phyloP scores from a whole-genome alignment of 306 rosid genomes.

The Medicago arabica region DNA sequence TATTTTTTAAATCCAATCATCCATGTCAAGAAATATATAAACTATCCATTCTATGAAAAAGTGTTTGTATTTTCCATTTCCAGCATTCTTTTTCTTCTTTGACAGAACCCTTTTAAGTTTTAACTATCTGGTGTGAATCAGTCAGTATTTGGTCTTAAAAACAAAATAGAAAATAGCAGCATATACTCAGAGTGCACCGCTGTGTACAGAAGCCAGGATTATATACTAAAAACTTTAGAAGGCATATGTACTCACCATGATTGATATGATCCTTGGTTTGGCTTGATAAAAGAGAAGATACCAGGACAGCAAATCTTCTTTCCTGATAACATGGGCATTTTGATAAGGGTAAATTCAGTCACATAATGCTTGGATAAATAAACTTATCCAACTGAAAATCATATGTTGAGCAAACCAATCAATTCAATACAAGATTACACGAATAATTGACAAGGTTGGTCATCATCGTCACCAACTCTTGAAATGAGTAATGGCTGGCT shows the following conservation, averaged over 20 bases:
- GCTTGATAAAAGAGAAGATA: constrained; percentile 91
- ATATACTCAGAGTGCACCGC: constrained; percentile 8
- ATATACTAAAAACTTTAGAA: constrained; percentile 23
- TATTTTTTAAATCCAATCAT: not conserved
- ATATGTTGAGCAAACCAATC: constrained; percentile 20
- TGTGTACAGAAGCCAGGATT: constrained; percentile 1
- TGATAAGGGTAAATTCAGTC: constrained; percentile 26
- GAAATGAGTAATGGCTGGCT: constrained; percentile 24
- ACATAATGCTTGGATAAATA: constrained; percentile 12
- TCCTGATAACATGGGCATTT: constrained; percentile 57
- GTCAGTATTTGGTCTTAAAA: not conserved
- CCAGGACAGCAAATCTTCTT: constrained; percentile 94
- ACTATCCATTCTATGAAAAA: not conserved
- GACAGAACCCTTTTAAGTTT: not conserved
- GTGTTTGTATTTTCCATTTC: constrained; percentile 1
- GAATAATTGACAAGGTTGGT: not conserved
- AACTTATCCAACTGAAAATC: not conserved
- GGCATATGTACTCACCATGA: constrained; percentile 69
- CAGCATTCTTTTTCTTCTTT: constrained; percentile 28
- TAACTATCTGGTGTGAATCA: not conserved
- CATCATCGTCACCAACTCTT: constrained; percentile 12
- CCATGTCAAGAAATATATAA: constrained; percentile 19
- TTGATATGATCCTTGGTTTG: constrained; percentile 94
- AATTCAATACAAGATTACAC: constrained; percentile 16
- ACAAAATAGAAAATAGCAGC: not conserved